Evolutionary conservation across 1,284 basidiomycete genomes (phyloP).

Genomic region (Microbotryum violaceum): DNA sequence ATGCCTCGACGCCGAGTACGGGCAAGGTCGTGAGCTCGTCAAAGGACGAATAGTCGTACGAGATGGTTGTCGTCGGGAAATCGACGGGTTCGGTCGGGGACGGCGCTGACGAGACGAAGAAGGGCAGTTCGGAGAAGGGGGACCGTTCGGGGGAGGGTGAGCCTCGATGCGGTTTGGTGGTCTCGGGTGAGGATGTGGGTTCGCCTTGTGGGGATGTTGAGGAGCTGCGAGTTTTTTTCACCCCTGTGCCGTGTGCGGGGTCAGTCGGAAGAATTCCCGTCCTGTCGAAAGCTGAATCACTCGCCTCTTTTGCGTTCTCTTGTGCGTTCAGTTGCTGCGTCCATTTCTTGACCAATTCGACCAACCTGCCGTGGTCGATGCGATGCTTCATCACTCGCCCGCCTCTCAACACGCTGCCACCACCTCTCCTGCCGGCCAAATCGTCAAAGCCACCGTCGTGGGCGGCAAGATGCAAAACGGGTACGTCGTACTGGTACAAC

Average conservation of each 20-base stretch:
- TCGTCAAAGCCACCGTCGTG: constrained; percentile 9
- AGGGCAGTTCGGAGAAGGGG: background rate
- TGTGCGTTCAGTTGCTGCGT: constrained; percentile 15
- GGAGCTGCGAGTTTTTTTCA: background rate
- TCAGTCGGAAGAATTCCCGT: background rate
- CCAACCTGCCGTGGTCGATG: constrained; percentile 31
- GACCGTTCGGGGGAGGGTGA: background rate
- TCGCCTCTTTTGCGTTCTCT: background rate
- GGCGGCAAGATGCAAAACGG: constrained; percentile 28
- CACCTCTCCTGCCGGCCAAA: constrained; percentile 11
- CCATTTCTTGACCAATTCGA: constrained; percentile 23
- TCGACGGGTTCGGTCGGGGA: constrained; percentile 14
- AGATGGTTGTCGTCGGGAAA: background rate
- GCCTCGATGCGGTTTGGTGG: background rate
- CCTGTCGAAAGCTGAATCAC: background rate
- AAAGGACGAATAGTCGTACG: constrained; percentile 5
- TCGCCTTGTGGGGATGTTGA: background rate
- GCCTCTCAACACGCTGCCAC: constrained; percentile 1
- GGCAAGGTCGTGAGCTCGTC: constrained; percentile 2
- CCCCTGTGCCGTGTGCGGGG: background rate
- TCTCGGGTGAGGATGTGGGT: background rate
- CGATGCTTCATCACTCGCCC: constrained; percentile 34
- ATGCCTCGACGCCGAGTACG: background rate
- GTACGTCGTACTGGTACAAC: constrained; percentile 35
- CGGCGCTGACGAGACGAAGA: background rate